Evolutionary conservation across 73 alveolate genomes (phyloP), one percentile per base, ranked within the genome.

Genomic region (Paramecium caudatum): DNA sequence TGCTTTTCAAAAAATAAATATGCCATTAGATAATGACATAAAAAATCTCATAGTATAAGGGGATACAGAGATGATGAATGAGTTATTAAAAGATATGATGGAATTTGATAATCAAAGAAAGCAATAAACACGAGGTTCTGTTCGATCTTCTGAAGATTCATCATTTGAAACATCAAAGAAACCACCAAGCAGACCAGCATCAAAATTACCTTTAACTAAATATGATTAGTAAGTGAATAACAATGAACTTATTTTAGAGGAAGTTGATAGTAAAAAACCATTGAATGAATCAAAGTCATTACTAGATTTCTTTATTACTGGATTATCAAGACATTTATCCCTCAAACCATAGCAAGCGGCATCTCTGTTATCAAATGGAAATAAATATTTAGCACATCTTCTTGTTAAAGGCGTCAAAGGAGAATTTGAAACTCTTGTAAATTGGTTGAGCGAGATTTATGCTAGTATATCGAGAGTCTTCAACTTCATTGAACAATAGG

Each of bases 361-460:
- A 8, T 97, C 96, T 23, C 92, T 96, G 36, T 87, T 96, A 9
- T 92, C 98, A 6, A 93, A 95, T 81, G 95, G 95, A 34, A 93
- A 95, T 49, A 92, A 96, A 78, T 95, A 91, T 69, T 82, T 96
- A 36, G 95, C 97, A 33, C 98, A 96, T 83, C 47, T 95, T n/a
- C 86, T 91, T 15, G 97, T 95, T 13, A 96, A 95, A 84, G 99
- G 99, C 27, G 94, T 96, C 69, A 96, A 96, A 68, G 96, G 97
- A 10, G 96, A 94, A 83, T 96, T 93, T 62, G 96, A 91, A 83
- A 96, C 97, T 8, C 82, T 96, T 16, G 70, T 90, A 6, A 61
- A 82, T 34, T 96, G 97, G 95, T 87, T 91, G 86, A 46, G 93
- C 36, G 99, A 96, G 25, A 74, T 96, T 15, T 91, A 96, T 61